Percentiles rank a stretch among this genome's conserved stretches.
Conservation (phyloP, 352 stramenopile genomes). For the Pythium graminicola region DNA sequence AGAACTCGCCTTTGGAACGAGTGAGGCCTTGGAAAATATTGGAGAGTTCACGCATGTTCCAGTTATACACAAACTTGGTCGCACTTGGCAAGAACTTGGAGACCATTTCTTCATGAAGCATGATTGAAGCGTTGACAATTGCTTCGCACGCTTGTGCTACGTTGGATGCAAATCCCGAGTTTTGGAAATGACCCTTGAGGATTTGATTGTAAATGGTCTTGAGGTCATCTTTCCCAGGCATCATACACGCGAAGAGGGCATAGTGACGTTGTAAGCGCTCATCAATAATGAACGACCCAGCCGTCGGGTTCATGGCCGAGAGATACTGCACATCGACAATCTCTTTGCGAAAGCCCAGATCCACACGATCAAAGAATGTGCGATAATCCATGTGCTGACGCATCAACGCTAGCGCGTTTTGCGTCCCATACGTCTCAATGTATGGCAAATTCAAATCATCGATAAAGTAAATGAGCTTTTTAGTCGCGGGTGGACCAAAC, state of each 20-base stretch:
- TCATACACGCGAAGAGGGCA: conserved; percentile 93
- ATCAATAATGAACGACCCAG: conserved; percentile 96
- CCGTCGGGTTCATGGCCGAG: conserved; percentile 96
- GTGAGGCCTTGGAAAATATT: conserved; percentile 92
- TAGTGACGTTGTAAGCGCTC: conserved; percentile 95
- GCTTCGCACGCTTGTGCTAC: conserved; percentile 62
- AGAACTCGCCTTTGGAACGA: conserved; percentile 84
- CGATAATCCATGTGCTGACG: conserved; percentile 94
- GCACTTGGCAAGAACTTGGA: conserved; percentile 87
- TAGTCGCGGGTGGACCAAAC: conserved; percentile 81
- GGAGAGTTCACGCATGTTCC: conserved; percentile 90
- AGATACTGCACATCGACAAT: conserved; percentile 96
- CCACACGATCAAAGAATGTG: conserved; percentile 93
- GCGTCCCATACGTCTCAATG: conserved; percentile 92
- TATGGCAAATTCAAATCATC: conserved; percentile 95
- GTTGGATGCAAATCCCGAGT: conserved; percentile 68
- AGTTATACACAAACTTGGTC: conserved; percentile 91
- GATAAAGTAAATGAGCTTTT: conserved; percentile 91
- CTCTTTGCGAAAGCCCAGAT: conserved; percentile 95
- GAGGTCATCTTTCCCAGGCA: conserved; percentile 94
- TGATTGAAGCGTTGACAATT: conserved; percentile 84
- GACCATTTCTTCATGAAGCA: conserved; percentile 85
- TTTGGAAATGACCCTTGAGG: conserved; percentile 67
- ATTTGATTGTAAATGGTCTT: conserved; percentile 83
- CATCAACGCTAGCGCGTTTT: conserved; percentile 91